Conservation (phyloP, 2,329 filamentous ascomycete species). For the Alternaria postmessia region DNA sequence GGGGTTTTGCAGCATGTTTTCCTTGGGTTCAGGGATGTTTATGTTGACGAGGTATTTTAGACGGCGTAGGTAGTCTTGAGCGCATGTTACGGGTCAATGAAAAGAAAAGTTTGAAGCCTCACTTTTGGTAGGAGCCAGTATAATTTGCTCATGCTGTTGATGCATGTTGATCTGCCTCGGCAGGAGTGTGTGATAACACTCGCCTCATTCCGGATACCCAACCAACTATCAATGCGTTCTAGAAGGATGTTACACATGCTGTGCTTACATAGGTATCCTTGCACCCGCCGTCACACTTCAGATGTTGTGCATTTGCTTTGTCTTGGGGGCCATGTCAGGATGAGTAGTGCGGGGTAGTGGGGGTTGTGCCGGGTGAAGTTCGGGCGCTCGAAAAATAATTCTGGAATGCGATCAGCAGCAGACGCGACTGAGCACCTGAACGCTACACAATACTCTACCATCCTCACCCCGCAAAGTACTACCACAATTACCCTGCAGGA, state of each 20-base stretch:
- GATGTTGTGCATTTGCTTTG: not conserved
- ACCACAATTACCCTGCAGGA: not conserved
- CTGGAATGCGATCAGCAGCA: constrained; percentile 12
- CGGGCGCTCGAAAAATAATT: constrained; percentile 27
- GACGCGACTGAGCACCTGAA: not conserved
- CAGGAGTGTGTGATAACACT: not conserved
- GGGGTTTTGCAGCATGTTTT: constrained; percentile 27
- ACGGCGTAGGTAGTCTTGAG: constrained; percentile 14
- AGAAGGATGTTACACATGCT: not conserved
- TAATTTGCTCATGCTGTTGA: not conserved
- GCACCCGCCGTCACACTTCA: not conserved
- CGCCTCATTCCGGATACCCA: not conserved
- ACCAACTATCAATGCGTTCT: not conserved
- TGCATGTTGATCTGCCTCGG: not conserved
- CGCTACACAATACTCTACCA: not conserved
- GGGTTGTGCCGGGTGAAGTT: constrained; percentile 24
- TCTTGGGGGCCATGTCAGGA: constrained; percentile 1
- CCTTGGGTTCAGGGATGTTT: constrained; percentile 12
- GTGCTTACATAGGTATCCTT: not conserved
- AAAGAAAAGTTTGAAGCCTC: constrained; percentile 22
- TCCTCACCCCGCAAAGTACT: not conserved
- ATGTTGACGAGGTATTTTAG: constrained; percentile 12
- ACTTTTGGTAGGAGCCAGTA: not conserved
- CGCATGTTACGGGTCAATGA: constrained; percentile 11
- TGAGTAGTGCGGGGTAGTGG: constrained; percentile 29